Evolutionary conservation across 441 rosid genomes (phyloP).

Genomic region (Macaranga tanarius): DNA sequence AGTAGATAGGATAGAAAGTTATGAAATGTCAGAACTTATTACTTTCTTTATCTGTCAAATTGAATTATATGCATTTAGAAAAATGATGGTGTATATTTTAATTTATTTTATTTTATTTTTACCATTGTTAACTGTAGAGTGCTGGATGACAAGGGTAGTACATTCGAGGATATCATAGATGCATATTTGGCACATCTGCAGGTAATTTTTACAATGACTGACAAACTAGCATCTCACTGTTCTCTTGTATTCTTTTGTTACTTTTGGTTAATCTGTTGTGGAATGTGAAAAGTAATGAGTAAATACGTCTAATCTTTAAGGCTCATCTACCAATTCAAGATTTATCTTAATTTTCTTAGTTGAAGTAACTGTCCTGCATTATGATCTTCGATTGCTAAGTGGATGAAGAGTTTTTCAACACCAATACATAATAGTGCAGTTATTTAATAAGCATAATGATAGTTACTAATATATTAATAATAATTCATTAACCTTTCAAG

Average conservation of each 20-base stretch:
- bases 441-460: background rate
- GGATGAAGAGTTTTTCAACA: background rate
- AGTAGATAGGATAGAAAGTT: background rate
- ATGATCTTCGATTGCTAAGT: background rate
- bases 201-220: constrained; percentile 38
- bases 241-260: constrained; percentile 10
- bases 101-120: background rate
- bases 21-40: background rate
- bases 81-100: background rate
- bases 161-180: constrained; percentile 86
- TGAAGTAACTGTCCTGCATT: background rate
- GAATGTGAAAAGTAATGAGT: background rate
- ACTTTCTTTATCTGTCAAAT: background rate
- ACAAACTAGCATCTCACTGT: constrained; percentile 14
- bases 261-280: background rate
- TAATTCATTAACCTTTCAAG: background rate
- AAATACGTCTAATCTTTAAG: background rate
- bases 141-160: constrained; percentile 58
- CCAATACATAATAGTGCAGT: background rate
- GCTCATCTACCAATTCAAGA: background rate
- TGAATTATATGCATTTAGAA: constrained; percentile 14
- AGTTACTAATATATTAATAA: background rate
- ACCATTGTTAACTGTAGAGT: constrained; percentile 43
- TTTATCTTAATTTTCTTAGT: background rate
- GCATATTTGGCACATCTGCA: constrained; percentile 88